These are phyloP conservation scores for Colletotrichum sp. DNA, from an alignment of 2,329 filamentous ascomycete genomes.

Conservation along the genomic window DNA sequence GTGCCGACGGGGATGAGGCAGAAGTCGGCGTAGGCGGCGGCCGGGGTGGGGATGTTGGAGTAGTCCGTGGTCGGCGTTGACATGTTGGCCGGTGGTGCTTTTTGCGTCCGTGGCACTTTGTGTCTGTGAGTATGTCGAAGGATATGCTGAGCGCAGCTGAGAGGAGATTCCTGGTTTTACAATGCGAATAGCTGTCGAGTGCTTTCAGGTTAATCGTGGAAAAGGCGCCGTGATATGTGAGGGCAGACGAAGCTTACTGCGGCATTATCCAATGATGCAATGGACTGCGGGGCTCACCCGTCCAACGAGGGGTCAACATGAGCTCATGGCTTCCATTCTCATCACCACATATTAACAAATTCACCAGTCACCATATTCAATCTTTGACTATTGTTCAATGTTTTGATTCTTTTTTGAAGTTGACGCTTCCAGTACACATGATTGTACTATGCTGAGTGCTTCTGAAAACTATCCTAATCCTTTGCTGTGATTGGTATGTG, in stretches of 20 bases:
- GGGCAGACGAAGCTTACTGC: neutral
- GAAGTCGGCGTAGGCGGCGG: constrained; percentile 85
- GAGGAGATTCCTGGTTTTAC: neutral
- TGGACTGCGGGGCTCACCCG: neutral
- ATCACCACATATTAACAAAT: neutral
- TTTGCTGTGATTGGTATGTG: neutral
- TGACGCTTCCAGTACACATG: too few species aligned
- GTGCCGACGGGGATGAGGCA: constrained; percentile 92
- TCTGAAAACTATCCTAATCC: neutral
- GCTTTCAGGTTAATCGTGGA: neutral
- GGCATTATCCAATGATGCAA: neutral
- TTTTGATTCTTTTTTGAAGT: neutral
- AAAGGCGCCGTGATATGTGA: neutral
- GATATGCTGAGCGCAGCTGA: neutral
- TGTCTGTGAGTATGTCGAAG: neutral
- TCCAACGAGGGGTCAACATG: neutral
- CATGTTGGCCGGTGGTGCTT: neutral
- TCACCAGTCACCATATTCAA: neutral
- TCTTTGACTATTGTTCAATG: neutral
- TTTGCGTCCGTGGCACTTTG: neutral
- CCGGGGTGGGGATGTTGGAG: constrained; percentile 65
- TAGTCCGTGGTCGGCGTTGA: constrained; percentile 44
- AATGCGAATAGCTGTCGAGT: too few species aligned
- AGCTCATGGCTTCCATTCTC: neutral
- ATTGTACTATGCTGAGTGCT: neutral